Evolutionary conservation across 2,329 filamentous ascomycete species (phyloP).

Genomic region (Pleomassaria siparia): DNA sequence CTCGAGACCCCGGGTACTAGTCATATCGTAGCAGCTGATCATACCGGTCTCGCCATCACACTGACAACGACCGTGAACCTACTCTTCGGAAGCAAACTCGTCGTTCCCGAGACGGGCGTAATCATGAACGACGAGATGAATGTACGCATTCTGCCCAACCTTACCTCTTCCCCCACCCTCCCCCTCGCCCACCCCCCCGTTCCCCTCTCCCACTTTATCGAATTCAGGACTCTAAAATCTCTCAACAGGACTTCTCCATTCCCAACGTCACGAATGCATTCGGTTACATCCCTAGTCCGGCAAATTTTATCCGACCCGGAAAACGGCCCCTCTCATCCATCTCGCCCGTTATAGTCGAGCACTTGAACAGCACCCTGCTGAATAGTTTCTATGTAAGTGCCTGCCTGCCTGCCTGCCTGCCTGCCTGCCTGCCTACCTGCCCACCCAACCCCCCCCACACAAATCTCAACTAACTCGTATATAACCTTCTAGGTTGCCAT

Average conservation of each 20-base stretch:
- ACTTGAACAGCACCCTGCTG: constrained; percentile 53
- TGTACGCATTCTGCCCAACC: constrained; percentile 15
- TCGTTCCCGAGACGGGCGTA: constrained; percentile 80
- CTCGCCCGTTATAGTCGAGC: constrained; percentile 74
- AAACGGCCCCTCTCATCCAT: constrained; percentile 86
- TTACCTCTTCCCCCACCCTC: background rate
- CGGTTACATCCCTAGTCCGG: constrained; percentile 75
- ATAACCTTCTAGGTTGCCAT: constrained; percentile 67
- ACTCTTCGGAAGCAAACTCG: constrained; percentile 76
- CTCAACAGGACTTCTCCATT: constrained; percentile 73
- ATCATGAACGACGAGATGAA: constrained; percentile 64
- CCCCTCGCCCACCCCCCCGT: background rate
- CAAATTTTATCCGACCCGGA: constrained; percentile 77
- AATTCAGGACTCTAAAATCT: constrained; percentile 38
- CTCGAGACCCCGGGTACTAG: constrained; percentile 73
- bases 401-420: no score
- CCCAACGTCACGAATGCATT: constrained; percentile 77
- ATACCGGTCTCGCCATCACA: constrained; percentile 72
- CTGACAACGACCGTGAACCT: constrained; percentile 88
- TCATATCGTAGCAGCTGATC: constrained; percentile 72
- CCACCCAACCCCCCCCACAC: no score
- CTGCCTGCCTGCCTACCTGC: no score
- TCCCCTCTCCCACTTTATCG: no score
- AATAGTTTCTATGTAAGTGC: no score
- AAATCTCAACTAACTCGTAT: no score